A percentile compares a stretch with the other conserved stretches of the same genome.
phyloP scores from a whole-genome alignment of 2,329 filamentous ascomycete species.

The Periconia sp. region DNA sequence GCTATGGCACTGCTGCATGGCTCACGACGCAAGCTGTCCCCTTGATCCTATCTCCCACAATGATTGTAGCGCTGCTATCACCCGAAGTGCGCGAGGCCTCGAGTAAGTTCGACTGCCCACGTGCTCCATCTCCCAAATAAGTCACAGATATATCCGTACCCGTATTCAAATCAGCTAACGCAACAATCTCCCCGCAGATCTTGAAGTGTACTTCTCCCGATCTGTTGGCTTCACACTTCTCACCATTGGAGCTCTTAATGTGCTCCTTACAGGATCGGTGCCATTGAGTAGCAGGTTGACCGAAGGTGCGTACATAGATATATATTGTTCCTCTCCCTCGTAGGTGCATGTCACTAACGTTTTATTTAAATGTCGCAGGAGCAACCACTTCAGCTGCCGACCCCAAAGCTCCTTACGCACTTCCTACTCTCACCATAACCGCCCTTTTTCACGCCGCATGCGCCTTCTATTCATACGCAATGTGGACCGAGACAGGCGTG shows the following conservation, averaged over 20 bases:
- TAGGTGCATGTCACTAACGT: conserved; percentile 1
- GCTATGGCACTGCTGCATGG: conserved; percentile 48
- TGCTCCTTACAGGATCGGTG: conserved; percentile 71
- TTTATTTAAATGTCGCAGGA: conserved; percentile 19
- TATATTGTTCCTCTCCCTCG: neutral
- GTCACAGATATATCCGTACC: too few species aligned
- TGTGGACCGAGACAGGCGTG: conserved; percentile 60
- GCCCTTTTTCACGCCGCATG: conserved; percentile 64
- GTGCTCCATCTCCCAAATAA: neutral
- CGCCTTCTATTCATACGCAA: conserved; percentile 63
- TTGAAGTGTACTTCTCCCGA: conserved; percentile 75
- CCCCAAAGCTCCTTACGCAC: conserved; percentile 52
- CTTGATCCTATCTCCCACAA: conserved; percentile 61
- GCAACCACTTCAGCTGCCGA: conserved; percentile 38
- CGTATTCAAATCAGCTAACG: neutral
- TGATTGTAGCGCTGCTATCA: conserved; percentile 62
- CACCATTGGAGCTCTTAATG: conserved; percentile 62
- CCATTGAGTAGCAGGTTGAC: conserved; percentile 60
- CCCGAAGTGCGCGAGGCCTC: conserved; percentile 59
- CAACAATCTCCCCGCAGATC: conserved; percentile 42
- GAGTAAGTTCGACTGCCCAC: conserved; percentile 41
- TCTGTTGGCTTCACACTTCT: conserved; percentile 69
- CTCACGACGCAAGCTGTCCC: conserved; percentile 51
- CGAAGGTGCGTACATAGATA: conserved; percentile 22
- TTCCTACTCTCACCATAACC: conserved; percentile 67